A percentile compares a stretch with the other conserved stretches of the same genome.
Evolutionary conservation across 805 yeast genomes (phyloP).

Genomic region (Wickerhamomyces chaumierensis): DNA sequence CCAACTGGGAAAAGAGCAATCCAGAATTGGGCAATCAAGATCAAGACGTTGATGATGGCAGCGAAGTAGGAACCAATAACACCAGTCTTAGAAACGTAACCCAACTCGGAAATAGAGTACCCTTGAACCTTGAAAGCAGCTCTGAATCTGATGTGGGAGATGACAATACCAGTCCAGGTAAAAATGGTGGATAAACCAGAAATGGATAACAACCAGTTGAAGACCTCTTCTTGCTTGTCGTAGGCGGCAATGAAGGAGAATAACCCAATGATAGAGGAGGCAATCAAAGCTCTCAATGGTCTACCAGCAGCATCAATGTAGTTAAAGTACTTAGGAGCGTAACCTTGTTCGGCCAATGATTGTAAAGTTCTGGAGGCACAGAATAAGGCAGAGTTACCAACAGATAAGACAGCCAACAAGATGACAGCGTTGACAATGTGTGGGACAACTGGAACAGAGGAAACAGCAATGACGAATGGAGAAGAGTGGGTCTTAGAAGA

Average conservation of each 20-base stretch:
- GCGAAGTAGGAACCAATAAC: conserved; percentile 43
- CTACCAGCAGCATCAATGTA: conserved; percentile 48
- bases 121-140: conserved; percentile 46
- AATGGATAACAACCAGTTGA: conserved; percentile 53
- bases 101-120: conserved; percentile 36
- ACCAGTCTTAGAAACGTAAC: conserved; percentile 41
- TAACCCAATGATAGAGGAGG: conserved; percentile 43
- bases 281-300: conserved; percentile 43
- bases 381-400: conserved; percentile 65
- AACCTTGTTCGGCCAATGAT: conserved; percentile 59
- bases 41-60: conserved; percentile 33
- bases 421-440: conserved; percentile 67
- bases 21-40: conserved; percentile 54
- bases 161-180: conserved; percentile 50
- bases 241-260: conserved; percentile 62
- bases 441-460: conserved; percentile 51
- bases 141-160: conserved; percentile 49
- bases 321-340: conserved; percentile 43
- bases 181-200: conserved; percentile 52
- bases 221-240: conserved; percentile 43
- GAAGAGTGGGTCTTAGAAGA: conserved; percentile 46
- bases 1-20: conserved; percentile 52
- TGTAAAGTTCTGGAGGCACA: conserved; percentile 65
- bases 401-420: conserved; percentile 61
- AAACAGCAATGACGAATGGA: conserved; percentile 67